Evolutionary conservation across 345 rosid species (phyloP), one percentile per base, ranked within the genome.

Genomic region (Atalantia buxifolia): DNA sequence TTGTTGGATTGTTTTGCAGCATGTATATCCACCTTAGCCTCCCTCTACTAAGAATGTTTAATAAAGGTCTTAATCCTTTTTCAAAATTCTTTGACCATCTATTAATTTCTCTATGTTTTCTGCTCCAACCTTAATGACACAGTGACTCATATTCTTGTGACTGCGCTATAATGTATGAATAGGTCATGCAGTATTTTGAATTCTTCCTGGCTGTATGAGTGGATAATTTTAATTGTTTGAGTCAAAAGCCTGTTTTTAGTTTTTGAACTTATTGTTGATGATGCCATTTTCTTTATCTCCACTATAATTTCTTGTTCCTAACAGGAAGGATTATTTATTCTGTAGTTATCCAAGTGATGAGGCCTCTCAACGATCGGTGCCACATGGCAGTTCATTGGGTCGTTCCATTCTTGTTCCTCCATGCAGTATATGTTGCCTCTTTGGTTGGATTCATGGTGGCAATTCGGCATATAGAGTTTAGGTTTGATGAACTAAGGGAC

Each of bases 401-500:
- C 56, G 55, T 92, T 78, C 90, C 92, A 6, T 87, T 83, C 38
- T 76, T 89, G 80, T 84, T 82, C 77, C 85, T 95, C 62, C 98
- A 95, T 74, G 59, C 77, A 2, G 71, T 85, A 40, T 92, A 90
- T 79, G 87, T 95, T 31, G 82, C 88, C 75, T 82, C 81, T 73
- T 84, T 95, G 79, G 80, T 89, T 77, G 91, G 86, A 69, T 89
- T 92, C 77, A 88, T 92, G 9, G 77, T 87, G 69, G 90, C 92
- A 0, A 80, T 93, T 79, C 89, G 89, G 48, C 98, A 92, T 81
- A 84, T 95, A 69, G 97, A 95, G 81, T 95, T 95, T 81, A 86
- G 92, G 55, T 95, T 95, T 83, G 89, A 93, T 68, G 97, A 95
- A 82, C 89, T 95, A 82, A 93, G 76, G 86, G 95, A 95, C 84